These are phyloP conservation scores for Huntiella savannae DNA, from an alignment of 2,329 filamentous ascomycete genomes.

Conservation along the genomic window DNA sequence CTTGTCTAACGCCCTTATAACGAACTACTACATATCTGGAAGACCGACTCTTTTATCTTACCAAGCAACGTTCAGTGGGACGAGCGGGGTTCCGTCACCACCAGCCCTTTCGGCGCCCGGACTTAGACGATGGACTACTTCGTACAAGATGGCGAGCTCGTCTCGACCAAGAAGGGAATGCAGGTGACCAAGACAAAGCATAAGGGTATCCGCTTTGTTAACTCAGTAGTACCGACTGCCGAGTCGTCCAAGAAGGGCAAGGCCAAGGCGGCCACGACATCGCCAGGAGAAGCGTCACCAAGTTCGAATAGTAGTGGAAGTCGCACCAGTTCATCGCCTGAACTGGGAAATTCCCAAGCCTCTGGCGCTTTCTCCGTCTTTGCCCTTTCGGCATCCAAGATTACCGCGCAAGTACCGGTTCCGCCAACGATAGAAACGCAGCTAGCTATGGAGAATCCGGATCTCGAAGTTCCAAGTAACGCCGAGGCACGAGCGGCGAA, in stretches of 20 bases:
- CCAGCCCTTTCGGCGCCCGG: neutral
- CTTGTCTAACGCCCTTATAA: no score
- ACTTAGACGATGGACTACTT: constrained; percentile 23
- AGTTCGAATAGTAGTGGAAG: neutral
- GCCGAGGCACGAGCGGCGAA: neutral
- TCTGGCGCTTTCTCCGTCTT: constrained; percentile 9
- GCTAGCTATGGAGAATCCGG: constrained; percentile 1
- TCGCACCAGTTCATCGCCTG: neutral
- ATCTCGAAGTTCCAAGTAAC: neutral
- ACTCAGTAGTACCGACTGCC: constrained; percentile 15
- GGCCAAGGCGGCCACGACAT: neutral
- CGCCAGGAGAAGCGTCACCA: neutral
- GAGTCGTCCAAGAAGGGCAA: neutral
- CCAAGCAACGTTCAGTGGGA: no score
- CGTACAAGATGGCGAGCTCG: constrained; percentile 19
- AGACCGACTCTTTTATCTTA: no score
- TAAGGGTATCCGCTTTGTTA: constrained; percentile 22
- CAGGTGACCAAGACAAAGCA: constrained; percentile 23
- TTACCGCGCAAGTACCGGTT: constrained; percentile 6
- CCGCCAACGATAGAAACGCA: constrained; percentile 1
- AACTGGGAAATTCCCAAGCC: neutral
- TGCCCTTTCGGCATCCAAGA: constrained; percentile 6
- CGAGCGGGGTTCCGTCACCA: neutral
- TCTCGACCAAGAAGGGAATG: constrained; percentile 21
- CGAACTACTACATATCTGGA: no score